Base-by-base conservation (phyloP, 1,284 basidiomycete species). In the Naganishia albida region DNA sequence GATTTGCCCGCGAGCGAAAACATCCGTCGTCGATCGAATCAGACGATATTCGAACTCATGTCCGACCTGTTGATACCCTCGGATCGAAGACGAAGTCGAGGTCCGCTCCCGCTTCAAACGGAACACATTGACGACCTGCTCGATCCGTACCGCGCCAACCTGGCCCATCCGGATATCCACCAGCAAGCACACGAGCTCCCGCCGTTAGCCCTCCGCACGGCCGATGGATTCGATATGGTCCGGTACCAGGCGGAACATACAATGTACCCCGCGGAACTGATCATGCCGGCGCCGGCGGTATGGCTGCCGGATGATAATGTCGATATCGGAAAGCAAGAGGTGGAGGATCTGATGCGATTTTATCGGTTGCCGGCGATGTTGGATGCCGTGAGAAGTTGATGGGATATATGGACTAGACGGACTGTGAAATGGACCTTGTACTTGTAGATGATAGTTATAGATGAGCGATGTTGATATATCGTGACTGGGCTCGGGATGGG, bases 291-390 rank as follows among this genome's bases (percentile, higher is more conserved):
- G 8, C 89, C 89, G 0, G 85, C 87, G 56, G 88, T 92, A 53
- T 91, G 89, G 89, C 81, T 91, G 8, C 87, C 88, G 0, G 85
- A 87, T 73, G 89, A 90, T 73, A 80, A 82, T 2, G 84, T 85
- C 20, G 87, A 87, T 20, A 85, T 90, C 26, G 87, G 71, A 16
- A 62, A 70, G 55, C 63, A 51, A 16, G 75, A 76, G 62, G 71
- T 68, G 16, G 69, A 65, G 3, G 70, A 73, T 46, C 60, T 78
- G 49, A 66, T 50, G 23, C 60, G 64, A 20, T 70, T 68, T 50
- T 70, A 75, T 53, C 69, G 71, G 1, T 51, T 78, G 30, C 48
- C 57, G 57, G 57, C 57, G 13, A 60, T 60, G 57, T 42, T 60
- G 46, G 57, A 60, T 50, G 57, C 57, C 1, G 57, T 60, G 13